Evolutionary conservation across 2,329 filamentous ascomycete genomes (phyloP).

Genomic region (Cryphonectria radicalis): DNA sequence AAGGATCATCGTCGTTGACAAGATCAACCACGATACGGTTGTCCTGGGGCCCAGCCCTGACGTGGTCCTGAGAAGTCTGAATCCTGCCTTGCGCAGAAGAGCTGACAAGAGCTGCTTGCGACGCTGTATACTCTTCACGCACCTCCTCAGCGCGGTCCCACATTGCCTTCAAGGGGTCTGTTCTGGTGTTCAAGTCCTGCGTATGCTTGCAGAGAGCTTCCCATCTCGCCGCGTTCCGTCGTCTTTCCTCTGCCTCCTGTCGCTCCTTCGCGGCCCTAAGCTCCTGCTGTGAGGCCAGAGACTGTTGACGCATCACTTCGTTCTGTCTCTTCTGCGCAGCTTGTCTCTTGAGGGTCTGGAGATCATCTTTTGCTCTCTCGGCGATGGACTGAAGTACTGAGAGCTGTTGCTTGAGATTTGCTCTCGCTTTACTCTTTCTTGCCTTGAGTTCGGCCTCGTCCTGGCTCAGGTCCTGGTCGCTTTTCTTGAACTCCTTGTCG

Average conservation of each 20-base stretch:
- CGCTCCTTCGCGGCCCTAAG: not conserved
- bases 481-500: slow-evolving; percentile 10
- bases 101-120: not conserved
- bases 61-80: not conserved
- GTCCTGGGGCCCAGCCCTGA: not conserved
- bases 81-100: not conserved
- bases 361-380: slow-evolving; percentile 4
- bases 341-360: not conserved
- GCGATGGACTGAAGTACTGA: not conserved
- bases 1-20: not conserved
- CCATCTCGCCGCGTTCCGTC: not conserved
- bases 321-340: not conserved
- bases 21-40: not conserved
- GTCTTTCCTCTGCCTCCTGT: slow-evolving; percentile 6
- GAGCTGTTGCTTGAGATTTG: slow-evolving; percentile 13
- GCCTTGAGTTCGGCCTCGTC: not conserved
- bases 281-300: not conserved
- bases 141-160: slow-evolving; percentile 13
- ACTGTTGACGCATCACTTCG: not conserved
- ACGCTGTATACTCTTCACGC: not conserved
- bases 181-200: not conserved
- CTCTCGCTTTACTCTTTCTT: slow-evolving; percentile 4
- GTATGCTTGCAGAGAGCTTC: not conserved
- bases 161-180: slow-evolving; percentile 9
- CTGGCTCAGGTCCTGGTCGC: not conserved